Evolutionary conservation across 306 rosid species (phyloP), one percentile per base, ranked within the genome.

Genomic region (Acacia crassicarpa): DNA sequence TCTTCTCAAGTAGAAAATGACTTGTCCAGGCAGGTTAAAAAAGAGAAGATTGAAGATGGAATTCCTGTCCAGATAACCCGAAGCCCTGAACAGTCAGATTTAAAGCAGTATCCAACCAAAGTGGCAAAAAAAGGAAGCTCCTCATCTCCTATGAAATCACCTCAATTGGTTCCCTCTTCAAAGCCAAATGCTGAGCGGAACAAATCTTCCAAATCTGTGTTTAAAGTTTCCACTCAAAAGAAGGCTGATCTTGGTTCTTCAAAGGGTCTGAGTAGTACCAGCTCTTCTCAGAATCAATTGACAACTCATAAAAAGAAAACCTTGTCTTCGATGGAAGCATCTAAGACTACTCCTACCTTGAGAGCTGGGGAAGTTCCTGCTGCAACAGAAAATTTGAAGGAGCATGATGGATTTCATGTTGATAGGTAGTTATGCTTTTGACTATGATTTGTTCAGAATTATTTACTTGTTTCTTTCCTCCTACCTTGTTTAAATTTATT

Each of bases 61-160:
- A 75, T 54, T 80, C 73, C 76, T 76, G 67, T 51, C 67, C 81
- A 84, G 33, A 73, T 51, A 63, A 44, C 84, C 56, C 78, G 46
- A 17, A 89, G 91, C 89, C 91, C 89, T 46, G 87, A 78, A 67
- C 87, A 89, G 87, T 81, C 80, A 72, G 91, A 90, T 78, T 62
- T 81, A 10, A 89, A 88, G 82, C 90, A 84, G 82, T 33, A 79
- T 63, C 75, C 86, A 72, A 72, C 86, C 72, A 92, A 88, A 80
- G 92, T 54, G 81, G 83, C 88, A 51, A 92, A 91, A 62, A 92
- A 90, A 81, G 77, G 78, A 35, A 81, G 79, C 82, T 78, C 90
- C 81, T 78, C 54, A 25, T 91, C 97, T 65, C 97, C 94, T 2
- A 80, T 85, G 63, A 92, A 88, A 83, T 93, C 97, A 54, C 97